phyloP scores from a whole-genome alignment of 2,329 filamentous ascomycete species.

The Cladosporium cucumerinum region DNA sequence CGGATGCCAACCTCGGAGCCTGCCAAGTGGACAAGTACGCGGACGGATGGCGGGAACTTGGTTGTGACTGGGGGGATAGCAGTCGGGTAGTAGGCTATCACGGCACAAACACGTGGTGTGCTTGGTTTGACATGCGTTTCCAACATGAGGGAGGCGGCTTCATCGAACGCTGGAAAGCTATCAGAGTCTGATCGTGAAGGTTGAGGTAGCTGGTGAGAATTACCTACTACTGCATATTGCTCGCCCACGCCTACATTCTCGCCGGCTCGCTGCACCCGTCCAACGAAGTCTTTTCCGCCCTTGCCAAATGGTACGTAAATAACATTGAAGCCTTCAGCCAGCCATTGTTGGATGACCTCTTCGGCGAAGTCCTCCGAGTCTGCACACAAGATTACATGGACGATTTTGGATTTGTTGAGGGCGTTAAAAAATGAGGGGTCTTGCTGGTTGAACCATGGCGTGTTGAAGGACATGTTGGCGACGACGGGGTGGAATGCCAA shows the following conservation, averaged over 20 bases:
- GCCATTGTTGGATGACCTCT: constrained; percentile 53
- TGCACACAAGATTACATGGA: constrained; percentile 49
- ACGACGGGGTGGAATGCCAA: background rate
- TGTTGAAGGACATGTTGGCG: constrained; percentile 27
- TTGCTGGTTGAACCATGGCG: constrained; percentile 33
- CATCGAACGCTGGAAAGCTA: constrained; percentile 53
- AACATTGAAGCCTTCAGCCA: constrained; percentile 59
- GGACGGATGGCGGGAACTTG: constrained; percentile 42
- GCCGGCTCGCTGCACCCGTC: constrained; percentile 49
- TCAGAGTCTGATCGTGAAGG: background rate
- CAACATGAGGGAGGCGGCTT: constrained; percentile 58
- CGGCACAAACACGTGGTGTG: constrained; percentile 54
- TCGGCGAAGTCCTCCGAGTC: constrained; percentile 56
- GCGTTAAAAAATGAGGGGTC: constrained; percentile 34
- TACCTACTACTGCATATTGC: constrained; percentile 62
- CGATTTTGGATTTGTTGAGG: constrained; percentile 41
- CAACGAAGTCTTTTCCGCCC: constrained; percentile 47
- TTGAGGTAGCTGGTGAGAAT: constrained; percentile 1
- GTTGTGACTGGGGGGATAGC: constrained; percentile 52
- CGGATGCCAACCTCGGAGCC: constrained; percentile 48
- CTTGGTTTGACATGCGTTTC: constrained; percentile 56
- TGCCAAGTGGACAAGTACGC: constrained; percentile 58
- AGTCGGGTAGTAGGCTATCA: constrained; percentile 63
- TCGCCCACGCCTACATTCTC: constrained; percentile 56
- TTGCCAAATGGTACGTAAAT: constrained; percentile 54